Evolutionary conservation across 768 basidiomycete species (phyloP), one percentile per base, ranked within the genome.

Genomic region (Phaeotremella skinneri): DNA sequence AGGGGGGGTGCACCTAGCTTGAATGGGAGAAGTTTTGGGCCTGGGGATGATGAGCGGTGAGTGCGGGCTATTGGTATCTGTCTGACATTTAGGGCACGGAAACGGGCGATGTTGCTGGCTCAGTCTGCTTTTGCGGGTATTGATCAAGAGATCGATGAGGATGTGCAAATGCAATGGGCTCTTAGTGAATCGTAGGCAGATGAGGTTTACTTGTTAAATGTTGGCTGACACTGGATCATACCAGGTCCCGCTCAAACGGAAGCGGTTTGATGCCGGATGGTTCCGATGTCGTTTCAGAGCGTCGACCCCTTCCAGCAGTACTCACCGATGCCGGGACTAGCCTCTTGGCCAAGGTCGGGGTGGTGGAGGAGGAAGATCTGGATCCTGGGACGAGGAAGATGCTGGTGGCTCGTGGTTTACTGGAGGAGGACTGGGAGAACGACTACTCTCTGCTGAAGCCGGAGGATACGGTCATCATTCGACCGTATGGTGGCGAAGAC

Each of bases 401-500:
- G 49, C n/a, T 67, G 52, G 31, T 48, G n/a, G 49, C 59, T 45
- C 49, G 57, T 11, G 64, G 65, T 13, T 29, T 73, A 6, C 39
- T 69, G 58, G 70, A 69, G 39, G 76, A 78, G 7, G 86, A 87
- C 49, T 92, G 89, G 63, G 86, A 93, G 66, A 79, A 82, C 16
- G 80, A 85, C 64, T 98, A 90, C 62, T 92, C 93, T 0, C 74
- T 99, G 14, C 75, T 97, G 30, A 71, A 82, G 2, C 85, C 89
- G 0, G 86, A 88, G 66, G 84, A 96, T 66, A 86, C 88, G 0
- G 85, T 98, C 21, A 76, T 98, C 41, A 83, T 99, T 29, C 84
- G 93, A 2, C 83, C 89, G 1, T 99, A 91, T 70, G 86, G 88
- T 0, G 92, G 92, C 47, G 96, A 98, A 71, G 84, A 88, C 2